Evolutionary conservation across 495 filamentous ascomycete genomes (phyloP).

Genomic region (Cercophora newfieldiana): DNA sequence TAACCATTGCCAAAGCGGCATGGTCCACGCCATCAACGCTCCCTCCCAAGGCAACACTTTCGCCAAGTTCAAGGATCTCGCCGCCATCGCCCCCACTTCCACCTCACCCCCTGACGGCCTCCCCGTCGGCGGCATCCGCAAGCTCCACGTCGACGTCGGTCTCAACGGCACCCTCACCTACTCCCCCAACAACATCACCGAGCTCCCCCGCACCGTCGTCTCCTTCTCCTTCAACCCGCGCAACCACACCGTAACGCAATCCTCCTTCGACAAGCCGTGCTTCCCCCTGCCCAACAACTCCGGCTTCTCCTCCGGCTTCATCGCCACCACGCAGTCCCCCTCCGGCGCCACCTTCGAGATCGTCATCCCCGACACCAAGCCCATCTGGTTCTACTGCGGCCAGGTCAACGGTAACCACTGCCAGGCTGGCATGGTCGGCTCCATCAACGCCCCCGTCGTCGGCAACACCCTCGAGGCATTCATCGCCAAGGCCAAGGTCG

Average conservation of each 20-base stretch:
- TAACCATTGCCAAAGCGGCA: slow-evolving; percentile 44
- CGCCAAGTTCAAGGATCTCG: slow-evolving; percentile 35
- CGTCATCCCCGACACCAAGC: slow-evolving; percentile 46
- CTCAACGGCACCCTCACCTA: slow-evolving; percentile 34
- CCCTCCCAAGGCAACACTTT: slow-evolving; percentile 38
- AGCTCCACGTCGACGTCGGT: slow-evolving; percentile 38
- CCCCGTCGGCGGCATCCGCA: slow-evolving; percentile 37
- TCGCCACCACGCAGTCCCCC: slow-evolving; percentile 36
- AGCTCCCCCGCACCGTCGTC: slow-evolving; percentile 37
- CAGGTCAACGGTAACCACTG: slow-evolving; percentile 47
- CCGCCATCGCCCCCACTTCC: slow-evolving; percentile 32
- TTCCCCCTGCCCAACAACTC: slow-evolving; percentile 30
- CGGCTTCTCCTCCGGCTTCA: slow-evolving; percentile 47
- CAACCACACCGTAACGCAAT: slow-evolving; percentile 47
- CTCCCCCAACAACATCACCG: slow-evolving; percentile 41
- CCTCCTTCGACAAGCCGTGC: slow-evolving; percentile 44
- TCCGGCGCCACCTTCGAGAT: slow-evolving; percentile 46
- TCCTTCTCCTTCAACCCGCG: slow-evolving; percentile 41
- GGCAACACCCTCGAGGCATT: slow-evolving; percentile 45
- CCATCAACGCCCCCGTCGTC: slow-evolving; percentile 38
- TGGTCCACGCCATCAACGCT: slow-evolving; percentile 45
- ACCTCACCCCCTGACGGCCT: slow-evolving; percentile 32
- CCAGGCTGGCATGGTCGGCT: slow-evolving; percentile 45
- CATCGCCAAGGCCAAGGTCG: slow-evolving; percentile 35
- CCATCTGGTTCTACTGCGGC: slow-evolving; percentile 62